Percentiles rank a stretch among this genome's conserved stretches.
Evolutionary conservation across 768 basidiomycete genomes (phyloP).

Genomic region (Macrolepiota fuliginosa): DNA sequence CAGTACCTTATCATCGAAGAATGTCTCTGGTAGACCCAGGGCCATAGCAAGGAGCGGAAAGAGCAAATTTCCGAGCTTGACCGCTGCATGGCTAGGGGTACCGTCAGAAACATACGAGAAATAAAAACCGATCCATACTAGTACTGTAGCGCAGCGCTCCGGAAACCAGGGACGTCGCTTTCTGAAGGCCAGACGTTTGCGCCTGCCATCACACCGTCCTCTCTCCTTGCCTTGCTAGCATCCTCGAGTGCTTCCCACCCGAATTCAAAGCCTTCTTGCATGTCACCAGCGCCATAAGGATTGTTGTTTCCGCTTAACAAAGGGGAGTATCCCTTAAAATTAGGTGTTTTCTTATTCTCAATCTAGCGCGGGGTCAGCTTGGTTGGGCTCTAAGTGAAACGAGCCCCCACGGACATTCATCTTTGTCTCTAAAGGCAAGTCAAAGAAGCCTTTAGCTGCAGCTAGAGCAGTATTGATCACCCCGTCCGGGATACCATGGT

Average conservation of each 20-base stretch:
- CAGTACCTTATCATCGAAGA: conserved; percentile 78
- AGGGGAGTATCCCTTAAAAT: conserved; percentile 78
- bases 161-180: conserved; percentile 49
- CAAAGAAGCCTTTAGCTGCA: conserved; percentile 63
- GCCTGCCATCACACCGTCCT: conserved; percentile 57
- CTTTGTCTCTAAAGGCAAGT: conserved; percentile 59
- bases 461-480: conserved; percentile 44
- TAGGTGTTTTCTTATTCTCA: conserved; percentile 60
- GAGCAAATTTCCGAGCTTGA: conserved; percentile 52
- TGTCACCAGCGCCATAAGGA: conserved; percentile 74
- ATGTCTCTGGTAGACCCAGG: conserved; percentile 66
- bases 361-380: conserved; percentile 38
- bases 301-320: conserved; percentile 74
- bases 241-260: conserved; percentile 59
- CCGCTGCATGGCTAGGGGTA: conserved; percentile 31
- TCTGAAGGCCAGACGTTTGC: conserved; percentile 78
- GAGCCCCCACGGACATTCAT: conserved; percentile 48
- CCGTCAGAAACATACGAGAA: background rate
- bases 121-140: conserved; percentile 46
- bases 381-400: background rate
- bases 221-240: conserved; percentile 20
- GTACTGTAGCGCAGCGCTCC: conserved; percentile 55
- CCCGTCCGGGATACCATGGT: conserved; percentile 67
- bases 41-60: conserved; percentile 88
- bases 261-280: conserved; percentile 90